Evolutionary conservation across 2,329 filamentous ascomycete genomes (phyloP).

Genomic region (Aspergillus proliferans): DNA sequence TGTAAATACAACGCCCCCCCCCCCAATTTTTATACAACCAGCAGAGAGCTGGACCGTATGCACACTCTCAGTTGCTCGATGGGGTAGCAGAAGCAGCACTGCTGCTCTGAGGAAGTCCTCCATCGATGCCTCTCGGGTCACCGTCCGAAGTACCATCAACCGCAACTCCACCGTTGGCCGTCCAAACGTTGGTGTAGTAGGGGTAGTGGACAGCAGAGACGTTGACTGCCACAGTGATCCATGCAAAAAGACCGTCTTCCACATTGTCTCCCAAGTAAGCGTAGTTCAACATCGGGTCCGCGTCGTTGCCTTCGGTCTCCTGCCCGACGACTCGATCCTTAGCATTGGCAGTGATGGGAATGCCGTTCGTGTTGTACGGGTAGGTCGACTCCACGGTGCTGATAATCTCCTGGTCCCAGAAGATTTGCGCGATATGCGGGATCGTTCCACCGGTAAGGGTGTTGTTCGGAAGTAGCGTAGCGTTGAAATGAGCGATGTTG

Average conservation of each 20-base stretch:
- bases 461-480: conserved; percentile 21
- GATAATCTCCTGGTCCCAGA: conserved; percentile 54
- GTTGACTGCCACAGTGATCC: conserved; percentile 11
- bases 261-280: conserved; percentile 9
- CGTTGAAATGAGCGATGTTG: conserved; percentile 24
- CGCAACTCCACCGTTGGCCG: neutral
- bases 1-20: neutral
- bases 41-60: neutral
- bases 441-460: conserved; percentile 44
- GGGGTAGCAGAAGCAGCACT: neutral
- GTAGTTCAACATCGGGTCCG: conserved; percentile 12
- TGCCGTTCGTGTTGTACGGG: conserved; percentile 25
- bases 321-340: conserved; percentile 9
- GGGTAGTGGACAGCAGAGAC: conserved; percentile 1
- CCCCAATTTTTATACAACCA: too few relatives aligned
- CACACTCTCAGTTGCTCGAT: neutral
- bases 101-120: neutral
- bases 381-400: conserved; percentile 40
- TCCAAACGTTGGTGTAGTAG: neutral
- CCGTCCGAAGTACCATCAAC: neutral
- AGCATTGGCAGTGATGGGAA: conserved; percentile 9
- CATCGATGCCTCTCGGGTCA: neutral
- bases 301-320: conserved; percentile 8
- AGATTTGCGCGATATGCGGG: conserved; percentile 57
- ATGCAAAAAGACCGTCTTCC: conserved; percentile 10